phyloP scores from a whole-genome alignment of 148 eudicot genomes.

The Vaccinium myrtillus region DNA sequence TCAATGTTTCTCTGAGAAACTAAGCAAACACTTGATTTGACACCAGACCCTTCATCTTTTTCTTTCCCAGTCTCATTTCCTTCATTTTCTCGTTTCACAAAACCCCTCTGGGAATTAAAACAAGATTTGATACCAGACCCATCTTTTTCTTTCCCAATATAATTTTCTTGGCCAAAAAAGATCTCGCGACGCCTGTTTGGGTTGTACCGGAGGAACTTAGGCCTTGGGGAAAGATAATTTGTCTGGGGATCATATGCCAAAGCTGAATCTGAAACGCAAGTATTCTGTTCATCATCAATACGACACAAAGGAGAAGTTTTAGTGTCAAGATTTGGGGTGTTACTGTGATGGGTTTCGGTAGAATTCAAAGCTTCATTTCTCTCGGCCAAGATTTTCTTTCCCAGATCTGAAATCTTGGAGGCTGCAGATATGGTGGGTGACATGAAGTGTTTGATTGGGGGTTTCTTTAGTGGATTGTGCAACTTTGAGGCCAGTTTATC shows the following conservation, averaged over 20 bases:
- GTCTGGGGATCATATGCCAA: constrained; percentile 56
- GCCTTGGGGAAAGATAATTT: constrained; percentile 71
- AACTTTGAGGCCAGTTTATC: constrained; percentile 24
- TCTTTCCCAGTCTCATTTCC: background rate
- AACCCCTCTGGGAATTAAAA: constrained; percentile 17
- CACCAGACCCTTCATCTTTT: background rate
- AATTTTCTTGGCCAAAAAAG: constrained; percentile 15
- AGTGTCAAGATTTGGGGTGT: constrained; percentile 26
- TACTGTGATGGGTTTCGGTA: constrained; percentile 12
- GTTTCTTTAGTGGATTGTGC: constrained; percentile 26
- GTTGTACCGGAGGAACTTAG: constrained; percentile 54
- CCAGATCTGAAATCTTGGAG: constrained; percentile 39
- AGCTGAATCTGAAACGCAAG: constrained; percentile 22
- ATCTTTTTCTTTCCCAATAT: constrained; percentile 1
- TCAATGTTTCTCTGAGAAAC: constrained; percentile 13
- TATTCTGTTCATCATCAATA: constrained; percentile 16
- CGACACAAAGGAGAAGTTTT: constrained; percentile 16
- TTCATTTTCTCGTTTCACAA: constrained; percentile 12
- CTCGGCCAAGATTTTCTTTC: constrained; percentile 55
- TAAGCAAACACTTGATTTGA: background rate
- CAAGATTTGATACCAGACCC: constrained; percentile 9
- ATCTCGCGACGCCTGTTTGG: constrained; percentile 42
- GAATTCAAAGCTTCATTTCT: constrained; percentile 31
- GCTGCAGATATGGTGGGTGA: constrained; percentile 56
- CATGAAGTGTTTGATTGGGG: constrained; percentile 54